phyloP scores from a whole-genome alignment of 1,284 basidiomycete species.

The Rhodofomes roseus region DNA sequence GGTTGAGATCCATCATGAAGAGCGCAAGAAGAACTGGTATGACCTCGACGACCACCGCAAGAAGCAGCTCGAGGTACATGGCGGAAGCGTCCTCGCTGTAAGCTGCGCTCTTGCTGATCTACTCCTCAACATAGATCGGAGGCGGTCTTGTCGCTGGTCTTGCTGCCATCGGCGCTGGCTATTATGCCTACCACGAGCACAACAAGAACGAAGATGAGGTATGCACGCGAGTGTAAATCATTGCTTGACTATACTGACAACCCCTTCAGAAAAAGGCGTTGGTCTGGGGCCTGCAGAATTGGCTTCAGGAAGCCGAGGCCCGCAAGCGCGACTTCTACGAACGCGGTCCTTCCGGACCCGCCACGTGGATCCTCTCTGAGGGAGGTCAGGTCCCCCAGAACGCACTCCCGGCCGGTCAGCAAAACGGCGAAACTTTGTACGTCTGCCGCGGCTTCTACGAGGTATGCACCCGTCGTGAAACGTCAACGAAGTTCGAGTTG shows the following conservation, averaged over 20 bases:
- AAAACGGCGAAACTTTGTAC: constrained; percentile 49
- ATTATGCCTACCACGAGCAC: constrained; percentile 51
- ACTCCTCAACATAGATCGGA: constrained; percentile 44
- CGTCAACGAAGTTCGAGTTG: background rate
- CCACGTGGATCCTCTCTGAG: constrained; percentile 58
- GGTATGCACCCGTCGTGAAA: constrained; percentile 31
- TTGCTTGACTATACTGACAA: background rate
- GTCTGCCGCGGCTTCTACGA: constrained; percentile 58
- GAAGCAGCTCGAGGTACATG: constrained; percentile 54
- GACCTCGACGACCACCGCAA: constrained; percentile 51
- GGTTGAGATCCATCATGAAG: constrained; percentile 39
- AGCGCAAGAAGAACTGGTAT: constrained; percentile 55
- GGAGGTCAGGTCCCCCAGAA: constrained; percentile 54
- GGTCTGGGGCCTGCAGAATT: constrained; percentile 48
- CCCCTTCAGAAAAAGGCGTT: constrained; percentile 44
- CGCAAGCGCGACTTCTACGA: constrained; percentile 47
- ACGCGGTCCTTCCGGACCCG: constrained; percentile 43
- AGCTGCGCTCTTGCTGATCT: background rate
- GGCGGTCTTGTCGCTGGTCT: constrained; percentile 57
- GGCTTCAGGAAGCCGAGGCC: constrained; percentile 53
- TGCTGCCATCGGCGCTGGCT: constrained; percentile 48
- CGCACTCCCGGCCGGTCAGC: constrained; percentile 56
- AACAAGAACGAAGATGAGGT: constrained; percentile 58
- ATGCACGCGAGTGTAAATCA: background rate
- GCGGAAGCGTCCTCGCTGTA: background rate